Base-by-base conservation (phyloP, 2,329 filamentous ascomycete genomes). In the Fusarium coffeatum region DNA sequence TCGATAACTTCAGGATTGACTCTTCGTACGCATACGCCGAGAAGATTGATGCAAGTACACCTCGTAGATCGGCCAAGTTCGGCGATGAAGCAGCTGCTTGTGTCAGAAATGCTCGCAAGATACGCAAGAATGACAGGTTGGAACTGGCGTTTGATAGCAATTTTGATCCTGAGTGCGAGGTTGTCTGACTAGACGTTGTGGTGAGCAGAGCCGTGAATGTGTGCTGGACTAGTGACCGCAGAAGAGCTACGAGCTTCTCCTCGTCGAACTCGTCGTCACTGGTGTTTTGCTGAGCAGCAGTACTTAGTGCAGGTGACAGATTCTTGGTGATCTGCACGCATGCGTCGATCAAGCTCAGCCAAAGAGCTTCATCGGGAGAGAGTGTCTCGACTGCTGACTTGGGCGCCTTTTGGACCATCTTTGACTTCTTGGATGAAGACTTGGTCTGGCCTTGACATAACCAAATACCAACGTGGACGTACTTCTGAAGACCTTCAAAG, bases 1-100 rank as follows among this genome's bases (percentile, higher is more conserved):
- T 97, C 1, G 96, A 93, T 5, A 99, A 87, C 3, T 88, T 86
- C 22, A 99, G 86, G 18, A 99, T 92, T 1, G 92, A 94, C 78
- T 95, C 93, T 79, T 99, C 96, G 77, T 98, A 98, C 1, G 94
- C 91, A 78, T 99, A 99, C 0, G 96, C 95, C 0, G 95, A 90
- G 81, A 99, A 98, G 58, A 99, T 95, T 15, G 94, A 96, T 2
- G 89, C 85, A 3, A 99, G 87, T 1, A 98, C 94, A 9, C 88
- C 88, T 46, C 96, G 91, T 5, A 99, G 86, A 77, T 98, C 94
- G 2, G 93, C 91, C 3, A 99, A 85, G 15, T 92, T 97, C 0
- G 96, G 94, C 0, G 94, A 97, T 20, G 91, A 90, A 25, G 88
- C 87, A 1, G 93, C 92, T 0, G 94, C 95, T 47, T 93, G 89